A percentile compares a stretch with the other conserved stretches of the same genome.
These are phyloP conservation scores for Fusarium dimerum DNA, from an alignment of 2,329 filamentous ascomycete genomes.

Conservation along the genomic window DNA sequence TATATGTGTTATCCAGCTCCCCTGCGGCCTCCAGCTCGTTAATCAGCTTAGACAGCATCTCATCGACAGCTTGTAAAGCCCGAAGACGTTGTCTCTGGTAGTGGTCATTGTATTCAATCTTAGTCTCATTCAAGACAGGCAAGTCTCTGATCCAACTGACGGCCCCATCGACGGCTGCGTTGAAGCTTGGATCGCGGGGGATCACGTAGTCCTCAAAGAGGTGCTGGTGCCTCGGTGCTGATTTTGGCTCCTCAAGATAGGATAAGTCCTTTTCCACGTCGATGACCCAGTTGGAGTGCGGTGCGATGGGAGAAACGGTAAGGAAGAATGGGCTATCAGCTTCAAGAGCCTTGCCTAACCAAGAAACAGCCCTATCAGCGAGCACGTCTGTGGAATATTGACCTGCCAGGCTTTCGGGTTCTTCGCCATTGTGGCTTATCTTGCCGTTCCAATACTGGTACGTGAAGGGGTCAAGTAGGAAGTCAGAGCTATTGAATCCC, in stretches of 20 bases:
- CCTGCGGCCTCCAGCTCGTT: conserved; percentile 21
- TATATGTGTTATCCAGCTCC: conserved; percentile 40
- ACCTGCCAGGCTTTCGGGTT: conserved; percentile 43
- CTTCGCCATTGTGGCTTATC: conserved; percentile 60
- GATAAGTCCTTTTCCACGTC: not conserved
- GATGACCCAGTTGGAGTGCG: too few species aligned
- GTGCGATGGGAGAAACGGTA: too few species aligned
- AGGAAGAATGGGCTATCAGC: conserved; percentile 34
- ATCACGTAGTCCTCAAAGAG: not conserved
- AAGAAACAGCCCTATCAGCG: conserved; percentile 49
- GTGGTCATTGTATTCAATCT: not conserved
- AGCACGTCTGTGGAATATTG: conserved; percentile 56
- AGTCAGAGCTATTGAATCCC: not conserved
- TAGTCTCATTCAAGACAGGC: not conserved
- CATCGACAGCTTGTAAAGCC: not conserved
- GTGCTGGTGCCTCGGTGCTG: not conserved
- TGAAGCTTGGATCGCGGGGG: not conserved
- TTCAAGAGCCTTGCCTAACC: conserved; percentile 53
- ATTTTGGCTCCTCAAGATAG: not conserved
- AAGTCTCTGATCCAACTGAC: not conserved
- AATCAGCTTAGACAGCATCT: not conserved
- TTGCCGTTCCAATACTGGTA: conserved; percentile 69
- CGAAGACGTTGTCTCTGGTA: not conserved
- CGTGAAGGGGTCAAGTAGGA: conserved; percentile 43
- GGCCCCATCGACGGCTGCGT: not conserved